phyloP scores from a whole-genome alignment of 495 filamentous ascomycete species.

The Penicillium coprophilum region DNA sequence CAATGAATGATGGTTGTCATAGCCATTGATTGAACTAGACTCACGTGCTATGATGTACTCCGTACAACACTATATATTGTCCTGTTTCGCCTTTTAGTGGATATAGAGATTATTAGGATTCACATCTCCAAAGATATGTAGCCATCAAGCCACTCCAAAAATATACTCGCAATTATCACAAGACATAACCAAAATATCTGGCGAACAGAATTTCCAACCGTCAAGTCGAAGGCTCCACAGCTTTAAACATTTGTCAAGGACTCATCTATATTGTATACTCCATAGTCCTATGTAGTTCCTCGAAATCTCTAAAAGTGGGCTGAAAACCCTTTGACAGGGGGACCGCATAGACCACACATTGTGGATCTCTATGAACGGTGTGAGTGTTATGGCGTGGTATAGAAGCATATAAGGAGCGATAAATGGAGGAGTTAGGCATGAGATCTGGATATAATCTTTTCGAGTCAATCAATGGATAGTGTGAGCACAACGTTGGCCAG shows the following conservation, averaged over 20 bases:
- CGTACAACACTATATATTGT: neutral
- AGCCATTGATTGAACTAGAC: neutral
- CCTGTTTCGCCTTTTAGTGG: neutral
- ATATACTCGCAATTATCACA: neutral
- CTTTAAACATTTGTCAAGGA: neutral
- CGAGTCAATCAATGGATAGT: neutral
- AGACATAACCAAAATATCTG: neutral
- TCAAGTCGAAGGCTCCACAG: too few species aligned
- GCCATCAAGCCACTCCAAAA: neutral
- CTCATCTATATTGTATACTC: too few species aligned
- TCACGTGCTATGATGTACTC: neutral
- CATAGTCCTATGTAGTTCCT: neutral
- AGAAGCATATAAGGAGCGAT: neutral
- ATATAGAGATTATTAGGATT: neutral
- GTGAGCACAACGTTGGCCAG: constrained; percentile 8
- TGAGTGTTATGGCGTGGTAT: neutral
- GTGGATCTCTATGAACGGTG: neutral
- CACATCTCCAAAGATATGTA: neutral
- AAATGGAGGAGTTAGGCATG: too few species aligned
- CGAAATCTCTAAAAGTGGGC: neutral
- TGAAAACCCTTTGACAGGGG: constrained; percentile 6
- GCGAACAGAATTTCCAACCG: neutral
- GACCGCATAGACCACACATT: constrained; percentile 12
- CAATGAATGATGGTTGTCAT: neutral
- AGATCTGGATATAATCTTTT: neutral